These are phyloP conservation scores for Yarrowia sp. DNA, from an alignment of 805 yeast genomes.

Conservation along the genomic window DNA sequence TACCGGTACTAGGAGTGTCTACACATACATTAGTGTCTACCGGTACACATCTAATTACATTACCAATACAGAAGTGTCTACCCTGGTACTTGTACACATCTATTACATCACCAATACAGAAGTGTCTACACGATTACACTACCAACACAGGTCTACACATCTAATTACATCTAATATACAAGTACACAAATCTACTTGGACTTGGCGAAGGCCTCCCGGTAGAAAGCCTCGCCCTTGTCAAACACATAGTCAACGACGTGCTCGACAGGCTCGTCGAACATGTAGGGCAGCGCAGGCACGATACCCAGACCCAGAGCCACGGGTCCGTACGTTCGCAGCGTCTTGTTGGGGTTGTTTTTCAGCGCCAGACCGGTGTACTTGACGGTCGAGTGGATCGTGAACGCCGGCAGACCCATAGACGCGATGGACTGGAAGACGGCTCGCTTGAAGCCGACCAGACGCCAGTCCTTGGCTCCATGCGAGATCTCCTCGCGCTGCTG, in stretches of 20 bases:
- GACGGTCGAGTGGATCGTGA: constrained; percentile 73
- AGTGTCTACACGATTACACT: no score
- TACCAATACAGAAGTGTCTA: no score
- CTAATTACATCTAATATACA: not conserved
- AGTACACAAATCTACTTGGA: not conserved
- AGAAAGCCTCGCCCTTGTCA: constrained; percentile 37
- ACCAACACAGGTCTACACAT: no score
- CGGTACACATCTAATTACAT: no score
- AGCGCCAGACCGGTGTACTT: constrained; percentile 63
- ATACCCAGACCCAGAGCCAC: constrained; percentile 73
- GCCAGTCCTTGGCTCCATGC: constrained; percentile 62
- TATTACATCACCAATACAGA: no score
- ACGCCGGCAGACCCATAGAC: constrained; percentile 83
- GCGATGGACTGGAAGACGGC: constrained; percentile 81
- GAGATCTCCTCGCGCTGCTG: constrained; percentile 38
- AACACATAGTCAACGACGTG: constrained; percentile 60
- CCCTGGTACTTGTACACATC: no score
- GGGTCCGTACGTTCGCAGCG: constrained; percentile 65
- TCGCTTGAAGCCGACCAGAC: constrained; percentile 59
- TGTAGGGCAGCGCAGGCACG: constrained; percentile 72
- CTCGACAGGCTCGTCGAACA: constrained; percentile 83
- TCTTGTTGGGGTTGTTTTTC: constrained; percentile 51
- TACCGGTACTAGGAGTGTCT: no score
- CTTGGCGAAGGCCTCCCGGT: not conserved
- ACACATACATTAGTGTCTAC: no score